Percentiles rank a stretch among this genome's conserved stretches.
Evolutionary conservation across 1,139 yeast genomes (phyloP).

Genomic region (Candida freyschussii): DNA sequence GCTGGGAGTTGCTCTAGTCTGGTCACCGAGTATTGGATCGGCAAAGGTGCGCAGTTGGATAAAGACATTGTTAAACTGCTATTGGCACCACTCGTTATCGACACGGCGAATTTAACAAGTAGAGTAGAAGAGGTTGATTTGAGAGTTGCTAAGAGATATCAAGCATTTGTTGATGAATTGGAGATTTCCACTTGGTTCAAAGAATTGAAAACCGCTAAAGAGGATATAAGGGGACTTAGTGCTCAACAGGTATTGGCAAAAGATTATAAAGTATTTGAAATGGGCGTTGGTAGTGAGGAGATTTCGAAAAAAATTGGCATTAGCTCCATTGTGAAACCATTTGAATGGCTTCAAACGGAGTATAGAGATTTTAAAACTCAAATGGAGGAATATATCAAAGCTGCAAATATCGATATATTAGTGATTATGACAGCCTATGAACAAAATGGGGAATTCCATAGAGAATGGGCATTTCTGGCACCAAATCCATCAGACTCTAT

Average conservation of each 20-base stretch:
- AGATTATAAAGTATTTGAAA: constrained; percentile 76
- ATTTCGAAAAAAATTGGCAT: constrained; percentile 51
- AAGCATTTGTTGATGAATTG: constrained; percentile 6
- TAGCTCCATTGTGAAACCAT: constrained; percentile 65
- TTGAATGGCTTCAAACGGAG: constrained; percentile 45
- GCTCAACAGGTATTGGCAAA: constrained; percentile 62
- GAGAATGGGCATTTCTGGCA: constrained; percentile 50
- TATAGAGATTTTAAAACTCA: constrained; percentile 34
- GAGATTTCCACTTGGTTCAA: constrained; percentile 15
- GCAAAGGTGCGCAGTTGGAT: constrained; percentile 22
- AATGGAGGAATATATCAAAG: constrained; percentile 34
- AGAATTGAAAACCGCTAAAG: constrained; percentile 49
- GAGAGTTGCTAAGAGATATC: constrained; percentile 30
- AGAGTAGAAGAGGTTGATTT: constrained; percentile 55
- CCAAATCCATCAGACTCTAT: constrained; percentile 17
- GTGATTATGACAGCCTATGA: constrained; percentile 62
- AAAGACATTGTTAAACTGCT: constrained; percentile 44
- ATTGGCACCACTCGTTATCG: constrained; percentile 66
- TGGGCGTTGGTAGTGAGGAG: constrained; percentile 31
- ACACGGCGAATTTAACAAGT: constrained; percentile 59
- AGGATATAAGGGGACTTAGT: constrained; percentile 56
- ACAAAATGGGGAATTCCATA: constrained; percentile 40
- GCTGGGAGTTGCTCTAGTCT: constrained; percentile 79
- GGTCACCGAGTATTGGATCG: constrained; percentile 59
- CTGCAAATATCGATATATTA: constrained; percentile 45